A percentile compares a stretch with the other conserved stretches of the same genome.
phyloP scores from a whole-genome alignment of 805 yeast species.

The Candida nemodendra region DNA sequence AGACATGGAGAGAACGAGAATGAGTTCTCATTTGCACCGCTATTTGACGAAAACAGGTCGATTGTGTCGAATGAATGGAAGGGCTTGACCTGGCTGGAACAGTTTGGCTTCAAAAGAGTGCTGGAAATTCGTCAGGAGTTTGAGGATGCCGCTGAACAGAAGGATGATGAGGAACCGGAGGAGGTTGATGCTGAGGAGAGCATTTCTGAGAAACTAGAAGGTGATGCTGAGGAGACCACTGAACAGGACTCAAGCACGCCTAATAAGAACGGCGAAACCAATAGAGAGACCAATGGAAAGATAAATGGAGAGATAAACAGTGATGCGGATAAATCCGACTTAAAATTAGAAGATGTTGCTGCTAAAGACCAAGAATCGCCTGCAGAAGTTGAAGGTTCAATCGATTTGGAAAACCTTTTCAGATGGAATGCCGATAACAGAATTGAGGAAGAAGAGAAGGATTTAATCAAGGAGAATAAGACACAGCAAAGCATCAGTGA shows the following conservation, averaged over 20 bases:
- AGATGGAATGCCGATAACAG: conserved; percentile 27
- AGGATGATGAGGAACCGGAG: neutral
- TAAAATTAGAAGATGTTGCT: conserved; percentile 3
- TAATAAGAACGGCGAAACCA: conserved; percentile 4
- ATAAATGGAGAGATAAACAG: conserved; percentile 5
- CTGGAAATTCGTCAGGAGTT: conserved; percentile 15
- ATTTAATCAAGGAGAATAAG: conserved; percentile 20
- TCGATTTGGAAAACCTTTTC: conserved; percentile 30
- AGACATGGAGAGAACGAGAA: conserved; percentile 39
- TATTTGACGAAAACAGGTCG: conserved; percentile 56
- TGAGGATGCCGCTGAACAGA: conserved; percentile 10
- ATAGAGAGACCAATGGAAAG: conserved; percentile 5
- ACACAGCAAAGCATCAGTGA: conserved; percentile 40
- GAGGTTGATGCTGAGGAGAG: conserved; percentile 2
- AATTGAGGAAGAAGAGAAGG: conserved; percentile 26
- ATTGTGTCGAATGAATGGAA: conserved; percentile 51
- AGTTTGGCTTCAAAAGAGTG: conserved; percentile 45
- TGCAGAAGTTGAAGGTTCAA: no score
- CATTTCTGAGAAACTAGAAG: neutral
- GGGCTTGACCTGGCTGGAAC: conserved; percentile 53
- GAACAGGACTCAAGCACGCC: neutral
- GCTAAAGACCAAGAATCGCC: neutral
- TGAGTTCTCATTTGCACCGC: conserved; percentile 62
- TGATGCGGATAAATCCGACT: neutral
- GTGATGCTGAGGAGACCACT: conserved; percentile 3